Evolutionary conservation across 1,139 yeast species (phyloP).

Genomic region (Taphrina flavorubra): DNA sequence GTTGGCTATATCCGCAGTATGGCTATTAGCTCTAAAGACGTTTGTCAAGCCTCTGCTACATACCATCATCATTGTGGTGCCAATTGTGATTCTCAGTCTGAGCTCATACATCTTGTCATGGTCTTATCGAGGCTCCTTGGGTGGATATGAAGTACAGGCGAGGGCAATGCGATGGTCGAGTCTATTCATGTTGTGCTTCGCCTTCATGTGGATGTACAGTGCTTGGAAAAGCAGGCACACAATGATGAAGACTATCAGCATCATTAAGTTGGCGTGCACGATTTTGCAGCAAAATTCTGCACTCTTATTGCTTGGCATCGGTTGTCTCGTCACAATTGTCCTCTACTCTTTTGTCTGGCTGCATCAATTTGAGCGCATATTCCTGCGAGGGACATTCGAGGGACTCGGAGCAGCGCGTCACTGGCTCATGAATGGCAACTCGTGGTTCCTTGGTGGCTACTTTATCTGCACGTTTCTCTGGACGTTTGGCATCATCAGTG

Average conservation of each 20-base stretch:
- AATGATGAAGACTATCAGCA: conserved; percentile 53
- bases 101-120: conserved; percentile 50
- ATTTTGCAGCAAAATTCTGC: conserved; percentile 51
- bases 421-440: conserved; percentile 51
- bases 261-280: conserved; percentile 52
- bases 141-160: conserved; percentile 53
- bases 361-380: conserved; percentile 52
- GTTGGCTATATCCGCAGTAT: conserved; percentile 49
- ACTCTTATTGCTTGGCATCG: conserved; percentile 50
- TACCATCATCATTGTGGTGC: conserved; percentile 52
- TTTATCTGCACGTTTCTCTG: conserved; percentile 55
- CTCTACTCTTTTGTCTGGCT: conserved; percentile 53
- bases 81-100: conserved; percentile 49
- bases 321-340: conserved; percentile 49
- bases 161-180: conserved; percentile 53
- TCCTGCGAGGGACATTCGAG: conserved; percentile 51
- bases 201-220: conserved; percentile 51
- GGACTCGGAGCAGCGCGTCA: conserved; percentile 46
- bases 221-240: conserved; percentile 51
- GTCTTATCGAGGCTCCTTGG: conserved; percentile 52
- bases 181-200: conserved; percentile 51
- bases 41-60: conserved; percentile 52
- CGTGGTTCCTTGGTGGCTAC: conserved; percentile 52
- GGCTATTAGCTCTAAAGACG: conserved; percentile 51
- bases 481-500: conserved; percentile 56